Evolutionary conservation across 768 basidiomycete species (phyloP).

Genomic region (Xerocomus potaroensis): DNA sequence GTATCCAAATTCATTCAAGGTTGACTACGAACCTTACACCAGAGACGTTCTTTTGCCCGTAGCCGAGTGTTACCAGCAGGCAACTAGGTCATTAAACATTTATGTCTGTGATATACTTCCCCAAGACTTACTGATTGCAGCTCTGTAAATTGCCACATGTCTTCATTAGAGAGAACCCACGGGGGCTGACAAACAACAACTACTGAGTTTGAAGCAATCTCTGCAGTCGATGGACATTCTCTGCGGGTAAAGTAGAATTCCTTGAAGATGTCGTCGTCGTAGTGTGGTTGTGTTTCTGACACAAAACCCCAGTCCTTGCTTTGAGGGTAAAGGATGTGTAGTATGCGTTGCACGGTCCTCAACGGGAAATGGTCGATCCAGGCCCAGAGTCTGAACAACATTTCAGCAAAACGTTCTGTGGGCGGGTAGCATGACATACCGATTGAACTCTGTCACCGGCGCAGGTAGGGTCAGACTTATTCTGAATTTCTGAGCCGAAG

Average conservation of each 20-base stretch:
- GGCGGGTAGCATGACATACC: slow-evolving; percentile 14
- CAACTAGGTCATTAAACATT: slow-evolving; percentile 16
- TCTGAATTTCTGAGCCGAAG: slow-evolving; percentile 29
- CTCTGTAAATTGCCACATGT: slow-evolving; percentile 49
- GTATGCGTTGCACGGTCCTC: slow-evolving; percentile 32
- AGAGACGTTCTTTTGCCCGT: slow-evolving; percentile 48
- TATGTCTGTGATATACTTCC: neutral
- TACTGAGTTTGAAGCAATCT: slow-evolving; percentile 34
- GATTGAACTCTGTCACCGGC: slow-evolving; percentile 31
- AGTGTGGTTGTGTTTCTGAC: slow-evolving; percentile 29
- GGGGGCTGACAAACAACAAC: slow-evolving; percentile 59
- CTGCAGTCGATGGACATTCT: slow-evolving; percentile 17
- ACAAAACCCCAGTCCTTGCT: slow-evolving; percentile 42
- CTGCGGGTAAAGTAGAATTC: slow-evolving; percentile 42
- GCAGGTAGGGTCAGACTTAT: slow-evolving; percentile 23
- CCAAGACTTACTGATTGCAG: slow-evolving; percentile 28
- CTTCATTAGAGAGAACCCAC: slow-evolving; percentile 51
- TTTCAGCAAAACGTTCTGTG: slow-evolving; percentile 1
- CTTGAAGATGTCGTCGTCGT: slow-evolving; percentile 40
- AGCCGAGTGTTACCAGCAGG: slow-evolving; percentile 37
- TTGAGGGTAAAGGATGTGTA: slow-evolving; percentile 44
- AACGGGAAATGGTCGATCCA: slow-evolving; percentile 34
- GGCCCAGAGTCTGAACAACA: slow-evolving; percentile 21
- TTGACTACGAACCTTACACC: slow-evolving; percentile 48
- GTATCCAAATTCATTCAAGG: neutral